Conservation (phyloP, 768 basidiomycete species). For the Rhodotorula sphaerocarpa region DNA sequence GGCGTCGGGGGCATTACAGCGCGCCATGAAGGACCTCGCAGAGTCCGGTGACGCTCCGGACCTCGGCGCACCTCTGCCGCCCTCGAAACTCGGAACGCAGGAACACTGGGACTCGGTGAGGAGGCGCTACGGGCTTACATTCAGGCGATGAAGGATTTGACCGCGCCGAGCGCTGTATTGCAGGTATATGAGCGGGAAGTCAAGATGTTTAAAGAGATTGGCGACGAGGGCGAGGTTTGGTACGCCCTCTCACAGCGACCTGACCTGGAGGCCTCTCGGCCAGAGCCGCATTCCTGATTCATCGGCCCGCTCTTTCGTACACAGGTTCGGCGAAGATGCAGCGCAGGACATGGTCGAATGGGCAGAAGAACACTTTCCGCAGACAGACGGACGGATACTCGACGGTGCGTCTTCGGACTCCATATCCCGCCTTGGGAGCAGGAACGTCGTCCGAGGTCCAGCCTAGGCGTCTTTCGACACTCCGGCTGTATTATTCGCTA, state of each 20-base stretch:
- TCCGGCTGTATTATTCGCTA: conserved; percentile 19
- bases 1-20: conserved; percentile 26
- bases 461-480: conserved; percentile 39
- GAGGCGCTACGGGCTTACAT: too few species aligned
- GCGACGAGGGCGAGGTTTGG: conserved; percentile 49
- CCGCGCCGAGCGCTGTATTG: too few species aligned
- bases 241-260: conserved; percentile 36
- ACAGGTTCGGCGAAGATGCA: conserved; percentile 47
- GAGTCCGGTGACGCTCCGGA: conserved; percentile 22
- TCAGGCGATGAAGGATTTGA: too few species aligned
- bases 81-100: conserved; percentile 44
- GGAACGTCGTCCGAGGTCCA: too few species aligned
- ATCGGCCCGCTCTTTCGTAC: too few species aligned
- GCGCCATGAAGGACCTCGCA: conserved; percentile 20
- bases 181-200: conserved; percentile 42
- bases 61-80: conserved; percentile 32
- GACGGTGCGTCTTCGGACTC: conserved; percentile 40
- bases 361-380: conserved; percentile 43
- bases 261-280: too few species aligned
- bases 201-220: conserved; percentile 44
- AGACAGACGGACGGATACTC: conserved; percentile 38
- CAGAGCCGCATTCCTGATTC: too few species aligned
- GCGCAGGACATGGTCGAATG: conserved; percentile 47
- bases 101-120: conserved; percentile 42
- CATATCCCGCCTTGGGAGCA: not conserved